phyloP scores from a whole-genome alignment of 1,139 yeast species.

The Sugiyamaella neomexicana region DNA sequence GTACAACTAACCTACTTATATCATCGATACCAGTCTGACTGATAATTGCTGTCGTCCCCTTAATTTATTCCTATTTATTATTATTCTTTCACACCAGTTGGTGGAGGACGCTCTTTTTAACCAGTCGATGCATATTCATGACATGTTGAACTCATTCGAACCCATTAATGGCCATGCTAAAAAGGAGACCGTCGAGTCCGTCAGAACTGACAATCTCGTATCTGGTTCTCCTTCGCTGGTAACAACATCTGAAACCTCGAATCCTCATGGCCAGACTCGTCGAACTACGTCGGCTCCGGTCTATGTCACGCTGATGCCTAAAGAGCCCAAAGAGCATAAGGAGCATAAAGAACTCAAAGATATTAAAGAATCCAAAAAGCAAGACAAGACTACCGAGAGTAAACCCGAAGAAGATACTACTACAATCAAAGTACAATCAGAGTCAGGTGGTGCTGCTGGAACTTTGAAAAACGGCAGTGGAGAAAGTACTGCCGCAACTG shows the following conservation, averaged over 20 bases:
- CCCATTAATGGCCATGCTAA: slow-evolving; percentile 16
- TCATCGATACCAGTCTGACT: too few species aligned
- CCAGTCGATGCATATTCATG: slow-evolving; percentile 17
- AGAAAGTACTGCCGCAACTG: background rate
- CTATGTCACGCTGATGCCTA: background rate
- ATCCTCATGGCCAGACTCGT: background rate
- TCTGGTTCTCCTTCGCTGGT: slow-evolving; percentile 1
- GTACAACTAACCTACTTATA: too few species aligned
- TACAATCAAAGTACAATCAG: too few species aligned
- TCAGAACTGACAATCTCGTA: background rate
- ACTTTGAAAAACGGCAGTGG: too few species aligned
- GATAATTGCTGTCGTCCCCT: too few species aligned
- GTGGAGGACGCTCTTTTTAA: too few species aligned
- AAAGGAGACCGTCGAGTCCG: slow-evolving; percentile 2
- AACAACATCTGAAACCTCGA: background rate
- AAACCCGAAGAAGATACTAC: too few species aligned
- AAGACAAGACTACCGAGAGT: too few species aligned
- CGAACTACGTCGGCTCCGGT: background rate
- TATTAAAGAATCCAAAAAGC: background rate
- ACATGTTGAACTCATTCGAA: slow-evolving; percentile 18
- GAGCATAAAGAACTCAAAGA: background rate
- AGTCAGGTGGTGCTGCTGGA: too few species aligned
- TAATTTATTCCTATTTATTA: slow-evolving; percentile 1
- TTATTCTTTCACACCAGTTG: too few species aligned
- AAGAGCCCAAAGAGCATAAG: background rate